A percentile compares a stretch with the other conserved stretches of the same genome.
These are phyloP conservation scores for Yamadazyma mexicana DNA, from an alignment of 1,139 yeast genomes.

Conservation along the genomic window DNA sequence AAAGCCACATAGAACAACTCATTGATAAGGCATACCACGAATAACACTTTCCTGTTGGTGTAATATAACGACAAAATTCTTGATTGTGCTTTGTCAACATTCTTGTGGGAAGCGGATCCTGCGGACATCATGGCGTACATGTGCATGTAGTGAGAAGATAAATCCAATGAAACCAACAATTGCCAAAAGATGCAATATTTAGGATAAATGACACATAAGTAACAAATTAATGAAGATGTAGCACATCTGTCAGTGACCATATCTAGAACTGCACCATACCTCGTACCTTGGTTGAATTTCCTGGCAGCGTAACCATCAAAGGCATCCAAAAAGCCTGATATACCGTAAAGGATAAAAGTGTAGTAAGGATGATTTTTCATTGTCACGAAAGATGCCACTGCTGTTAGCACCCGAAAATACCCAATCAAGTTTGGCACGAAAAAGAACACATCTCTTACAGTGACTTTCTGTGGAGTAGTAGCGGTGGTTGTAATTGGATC, in stretches of 20 bases:
- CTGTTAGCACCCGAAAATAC: slow-evolving; percentile 77
- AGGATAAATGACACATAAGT: slow-evolving; percentile 80
- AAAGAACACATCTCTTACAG: slow-evolving; percentile 57
- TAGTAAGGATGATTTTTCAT: slow-evolving; percentile 83
- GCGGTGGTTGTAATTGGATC: background rate
- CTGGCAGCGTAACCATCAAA: slow-evolving; percentile 97
- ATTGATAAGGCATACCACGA: slow-evolving; percentile 87
- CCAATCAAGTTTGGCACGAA: slow-evolving; percentile 94
- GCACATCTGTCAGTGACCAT: slow-evolving; percentile 99
- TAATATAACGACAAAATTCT: slow-evolving; percentile 81
- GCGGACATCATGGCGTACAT: slow-evolving; percentile 90
- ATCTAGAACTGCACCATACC: slow-evolving; percentile 94
- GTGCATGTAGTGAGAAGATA: slow-evolving; percentile 97
- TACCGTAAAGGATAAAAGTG: slow-evolving; percentile 75
- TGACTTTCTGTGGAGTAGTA: slow-evolving; percentile 15
- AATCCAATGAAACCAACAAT: slow-evolving; percentile 77
- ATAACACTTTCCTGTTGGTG: slow-evolving; percentile 79
- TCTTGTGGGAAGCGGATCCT: slow-evolving; percentile 84
- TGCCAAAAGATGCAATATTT: slow-evolving; percentile 70
- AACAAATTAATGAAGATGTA: slow-evolving; percentile 86
- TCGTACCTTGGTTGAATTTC: slow-evolving; percentile 81
- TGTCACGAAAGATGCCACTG: slow-evolving; percentile 71
- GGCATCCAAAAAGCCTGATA: slow-evolving; percentile 92
- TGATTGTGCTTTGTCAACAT: slow-evolving; percentile 69
- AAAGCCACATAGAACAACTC: slow-evolving; percentile 91